Evolutionary conservation across 345 rosid species (phyloP).

Genomic region (Streptanthus diversifolius): DNA sequence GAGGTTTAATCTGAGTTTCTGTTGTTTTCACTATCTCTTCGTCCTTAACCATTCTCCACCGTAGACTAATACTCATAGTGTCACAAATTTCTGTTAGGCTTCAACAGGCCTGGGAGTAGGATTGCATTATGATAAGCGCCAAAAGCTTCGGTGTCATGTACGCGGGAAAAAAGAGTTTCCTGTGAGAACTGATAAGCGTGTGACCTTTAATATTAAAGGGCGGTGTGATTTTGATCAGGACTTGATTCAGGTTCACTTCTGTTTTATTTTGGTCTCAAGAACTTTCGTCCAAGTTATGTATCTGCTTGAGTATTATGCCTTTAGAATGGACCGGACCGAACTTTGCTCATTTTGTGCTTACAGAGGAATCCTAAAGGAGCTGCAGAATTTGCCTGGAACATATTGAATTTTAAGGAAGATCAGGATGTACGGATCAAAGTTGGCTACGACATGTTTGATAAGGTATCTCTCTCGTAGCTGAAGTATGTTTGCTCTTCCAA

Average conservation of each 20-base stretch:
- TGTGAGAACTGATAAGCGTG: slow-evolving; percentile 42
- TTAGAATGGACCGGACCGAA: not conserved
- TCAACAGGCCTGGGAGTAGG: slow-evolving; percentile 67
- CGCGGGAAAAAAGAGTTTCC: slow-evolving; percentile 75
- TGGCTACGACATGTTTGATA: slow-evolving; percentile 68
- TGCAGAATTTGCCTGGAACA: slow-evolving; percentile 74
- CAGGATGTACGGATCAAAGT: slow-evolving; percentile 80
- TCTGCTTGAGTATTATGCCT: not conserved
- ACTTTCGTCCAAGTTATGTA: not conserved
- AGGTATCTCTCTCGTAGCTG: slow-evolving; percentile 46
- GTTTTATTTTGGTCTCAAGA: not conserved
- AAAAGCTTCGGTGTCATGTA: slow-evolving; percentile 56
- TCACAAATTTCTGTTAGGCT: slow-evolving; percentile 36
- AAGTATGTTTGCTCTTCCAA: not conserved
- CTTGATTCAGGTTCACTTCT: slow-evolving; percentile 52
- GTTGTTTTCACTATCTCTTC: not conserved
- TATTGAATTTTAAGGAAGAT: slow-evolving; percentile 65
- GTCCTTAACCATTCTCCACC: not conserved
- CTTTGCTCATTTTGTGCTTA: slow-evolving; percentile 6
- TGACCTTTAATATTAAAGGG: slow-evolving; percentile 75
- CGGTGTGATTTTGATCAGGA: slow-evolving; percentile 68
- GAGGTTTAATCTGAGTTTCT: slow-evolving; percentile 45
- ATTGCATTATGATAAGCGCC: slow-evolving; percentile 62
- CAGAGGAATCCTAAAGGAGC: slow-evolving; percentile 83
- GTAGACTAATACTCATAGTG: slow-evolving; percentile 12